Evolutionary conservation across 1,139 yeast genomes (phyloP).

Genomic region (Debaryomyces subglobosus): DNA sequence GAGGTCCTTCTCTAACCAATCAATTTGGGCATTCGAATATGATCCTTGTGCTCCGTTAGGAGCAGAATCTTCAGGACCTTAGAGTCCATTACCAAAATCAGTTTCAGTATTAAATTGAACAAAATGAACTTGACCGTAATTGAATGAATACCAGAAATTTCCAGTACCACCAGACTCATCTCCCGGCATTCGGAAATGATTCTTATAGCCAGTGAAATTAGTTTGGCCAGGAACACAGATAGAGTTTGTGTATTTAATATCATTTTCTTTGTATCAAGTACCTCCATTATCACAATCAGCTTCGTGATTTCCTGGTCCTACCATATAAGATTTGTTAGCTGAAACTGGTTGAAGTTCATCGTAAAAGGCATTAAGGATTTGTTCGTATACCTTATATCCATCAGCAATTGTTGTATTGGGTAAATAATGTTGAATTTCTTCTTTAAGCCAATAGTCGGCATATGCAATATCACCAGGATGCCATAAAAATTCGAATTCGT

Average conservation of each 20-base stretch:
- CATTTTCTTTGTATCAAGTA: not conserved
- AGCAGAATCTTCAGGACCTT: conserved; percentile 12
- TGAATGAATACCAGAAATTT: conserved; percentile 14
- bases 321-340: conserved; percentile 13
- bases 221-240: conserved; percentile 15
- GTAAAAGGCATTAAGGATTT: conserved; percentile 12
- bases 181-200: conserved; percentile 14
- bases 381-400: conserved; percentile 13
- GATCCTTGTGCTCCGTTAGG: conserved; percentile 12
- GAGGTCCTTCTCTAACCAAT: conserved; percentile 12
- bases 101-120: conserved; percentile 13
- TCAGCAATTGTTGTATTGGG: conserved; percentile 9
- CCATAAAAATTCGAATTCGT: conserved; percentile 12
- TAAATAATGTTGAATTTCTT: conserved; percentile 11
- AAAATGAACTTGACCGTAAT: conserved; percentile 14
- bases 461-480: conserved; percentile 16
- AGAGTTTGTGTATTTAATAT: conserved; percentile 9
- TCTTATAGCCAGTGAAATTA: conserved; percentile 13
- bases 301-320: conserved; percentile 14
- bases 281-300: conserved; percentile 15
- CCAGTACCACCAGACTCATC: conserved; percentile 10
- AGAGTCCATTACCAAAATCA: conserved; percentile 14
- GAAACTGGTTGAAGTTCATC: conserved; percentile 11
- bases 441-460: conserved; percentile 14
- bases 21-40: conserved; percentile 12